Evolutionary conservation across 495 filamentous ascomycete genomes (phyloP), one percentile per base, ranked within the genome.

Genomic region (Xylaria scruposa): DNA sequence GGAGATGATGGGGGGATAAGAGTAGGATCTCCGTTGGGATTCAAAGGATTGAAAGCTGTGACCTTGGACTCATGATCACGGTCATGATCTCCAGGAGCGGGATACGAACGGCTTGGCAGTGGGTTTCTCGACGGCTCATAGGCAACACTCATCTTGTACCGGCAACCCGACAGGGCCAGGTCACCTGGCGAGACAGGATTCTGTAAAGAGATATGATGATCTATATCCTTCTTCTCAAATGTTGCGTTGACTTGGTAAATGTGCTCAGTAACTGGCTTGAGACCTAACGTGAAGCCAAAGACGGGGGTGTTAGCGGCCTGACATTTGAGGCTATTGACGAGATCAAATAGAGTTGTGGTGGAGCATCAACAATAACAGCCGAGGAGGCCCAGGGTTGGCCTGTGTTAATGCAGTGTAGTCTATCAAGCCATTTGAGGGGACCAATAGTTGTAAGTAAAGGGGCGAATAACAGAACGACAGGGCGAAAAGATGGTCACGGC

Each of bases 91-190:
- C n/a, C 15, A 31, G 76, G 58, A 40, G 53, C 24, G 24, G 79
- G 76, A 61, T 84, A 85, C n/a, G 73, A 54, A 19, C 76, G 78
- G 13, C 80, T 81, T 24, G 81, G 77, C 19, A 83, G 74, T 12
- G 79, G 77, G 70, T 76, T 77, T 21, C 81, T 79, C n/a, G 77
- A n/a, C 19, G 60, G 54, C 72, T 84, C 81, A 65, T 77, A 82
- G 12, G 78, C 78, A 38, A 85, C 79, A 70, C 79, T 83, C 84
- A 86, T 86, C 54, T 73, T 84, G 76, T 74, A 74, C 0, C 0
- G 24, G 36, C 76, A 77, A 7, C 38, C 42, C 6, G 65, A 40
- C 0, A 77, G 38, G 7, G 40, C 33, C 31, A 21, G 33, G 15
- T 74, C 75, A 3, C 60, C 61, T 0, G 68, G 33, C 10, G 8